Evolutionary conservation across 805 yeast genomes (phyloP), one percentile per base, ranked within the genome.

Genomic region (Candida tibetensis): DNA sequence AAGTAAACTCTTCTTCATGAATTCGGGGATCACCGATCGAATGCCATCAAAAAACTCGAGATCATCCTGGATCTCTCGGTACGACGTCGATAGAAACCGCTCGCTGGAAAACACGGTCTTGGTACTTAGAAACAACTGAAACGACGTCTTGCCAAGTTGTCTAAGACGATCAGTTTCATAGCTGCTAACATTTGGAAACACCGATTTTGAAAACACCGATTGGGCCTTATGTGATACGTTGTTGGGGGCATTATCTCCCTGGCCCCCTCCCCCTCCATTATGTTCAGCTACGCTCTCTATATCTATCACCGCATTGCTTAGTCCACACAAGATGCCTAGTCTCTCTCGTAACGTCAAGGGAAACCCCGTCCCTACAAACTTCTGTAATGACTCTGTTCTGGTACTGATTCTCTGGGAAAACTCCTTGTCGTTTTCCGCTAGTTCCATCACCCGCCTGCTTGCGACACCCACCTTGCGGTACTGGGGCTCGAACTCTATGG

Each of bases 1-100:
- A 21, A 69, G 37, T 12, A 45, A 37, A 42, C 58, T 54, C 14
- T 44, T 45, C 30, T 52, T 57, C 73, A 69, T 67, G 42, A 63
- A 62, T 17, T 42, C 49, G 5, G 53, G 48, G 9, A 62, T 48
- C 13, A 63, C 31, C 3, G 28, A 17, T 5, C 39, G 39, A 5
- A 53, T 49, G 36, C 53, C 47, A 17, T 41, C 28, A 22, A 62
- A 53, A 28, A 51, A 28, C 7, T 41, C 40, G 23, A 64, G 43
- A 29, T 55, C 53, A 17, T 47, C 43, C 22, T 52, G 49, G 6
- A 69, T 39, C 5, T 66, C 71, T 2, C 39, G 44, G 13, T 47
- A 41, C 2, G 66, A 52, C 12, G 55, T 40, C 1, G 72, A 53
- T 7, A 68, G 51, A 41, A 57, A 58, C 25, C 52, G 52, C 12